Conservation (phyloP, 257 asterid genomes). For the Scutellaria galericulata region DNA sequence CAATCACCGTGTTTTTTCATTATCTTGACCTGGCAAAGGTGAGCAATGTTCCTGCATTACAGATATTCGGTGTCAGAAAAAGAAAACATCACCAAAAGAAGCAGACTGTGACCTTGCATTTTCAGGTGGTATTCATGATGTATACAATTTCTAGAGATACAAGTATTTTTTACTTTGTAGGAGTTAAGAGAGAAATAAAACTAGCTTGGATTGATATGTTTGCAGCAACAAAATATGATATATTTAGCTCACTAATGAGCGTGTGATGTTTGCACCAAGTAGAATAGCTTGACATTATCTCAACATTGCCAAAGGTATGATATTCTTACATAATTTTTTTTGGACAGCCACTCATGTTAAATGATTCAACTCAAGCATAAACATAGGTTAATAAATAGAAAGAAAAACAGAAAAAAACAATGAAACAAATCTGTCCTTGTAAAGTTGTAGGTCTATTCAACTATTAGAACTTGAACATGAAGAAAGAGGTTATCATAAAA, state of each 20-base stretch:
- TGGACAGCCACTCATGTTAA: background rate
- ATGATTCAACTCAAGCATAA: background rate
- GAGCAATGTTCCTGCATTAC: conserved; percentile 75
- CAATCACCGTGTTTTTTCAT: conserved; percentile 74
- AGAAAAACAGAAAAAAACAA: too few species aligned
- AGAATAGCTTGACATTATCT: background rate
- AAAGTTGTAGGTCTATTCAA: background rate
- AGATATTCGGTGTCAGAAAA: conserved; percentile 22
- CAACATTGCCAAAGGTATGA: background rate
- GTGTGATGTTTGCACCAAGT: background rate
- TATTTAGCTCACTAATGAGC: background rate
- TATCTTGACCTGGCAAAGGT: conserved; percentile 80
- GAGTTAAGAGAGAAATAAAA: background rate
- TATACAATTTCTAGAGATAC: too few species aligned
- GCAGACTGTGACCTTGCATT: background rate
- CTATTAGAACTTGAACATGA: conserved; percentile 14
- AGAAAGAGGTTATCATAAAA: background rate
- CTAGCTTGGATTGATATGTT: conserved; percentile 5
- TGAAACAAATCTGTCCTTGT: background rate
- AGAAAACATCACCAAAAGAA: background rate
- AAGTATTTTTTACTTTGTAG: background rate
- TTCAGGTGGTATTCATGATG: background rate
- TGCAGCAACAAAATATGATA: conserved; percentile 5
- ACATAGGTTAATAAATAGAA: background rate
- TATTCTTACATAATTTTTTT: background rate